Base-by-base conservation (phyloP, 441 rosid species). In the Corymbia calophylla region DNA sequence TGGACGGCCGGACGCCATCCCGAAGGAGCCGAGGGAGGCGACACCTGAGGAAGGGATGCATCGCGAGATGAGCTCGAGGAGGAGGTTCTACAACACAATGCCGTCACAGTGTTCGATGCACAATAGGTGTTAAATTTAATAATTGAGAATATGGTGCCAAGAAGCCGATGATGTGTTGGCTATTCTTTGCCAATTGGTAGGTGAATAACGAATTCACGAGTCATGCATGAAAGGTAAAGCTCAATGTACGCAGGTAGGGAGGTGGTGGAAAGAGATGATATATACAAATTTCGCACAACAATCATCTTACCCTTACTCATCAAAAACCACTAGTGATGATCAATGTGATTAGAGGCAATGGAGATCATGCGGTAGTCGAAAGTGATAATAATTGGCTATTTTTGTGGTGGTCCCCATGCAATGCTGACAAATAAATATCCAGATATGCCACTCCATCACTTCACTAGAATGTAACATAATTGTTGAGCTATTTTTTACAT, bases 41-140 rank as follows among this genome's bases (percentile, higher is more conserved):
- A 23, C 7, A 0, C 1, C 0, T 1, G 14, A 58, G 64, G 5
- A 25, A 29, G 15, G 5, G 62, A 13, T 25, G n/a, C 10, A 29
- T 58, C 6, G 14, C 7, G 14, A 13, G 62, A 23, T 56, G 13
- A 4, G 62, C 62, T 39, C 44, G 6, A 39, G 44, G 5, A 39
- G 1, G 44, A 39, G 6, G 44, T 39, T 39, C 29, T 56, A 56
- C 29, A 9, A 23, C 62, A 25, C 25, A 13, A 58, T 9, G 25
- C n/a, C 6, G 6, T 58, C 25, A 23, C 0, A 0, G 13, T n/a
- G 18, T 23, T 25, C 1, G 3, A 58, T 58, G 62, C 5, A 25
- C 9, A 58, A 4, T 3, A 10, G 5, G n/a, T 58, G 62, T 39
- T 39, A 29, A 58, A 58, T 29, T 58, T 8, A 3, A 58, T 2